phyloP scores from a whole-genome alignment of 192 early-diverging fungal species.

The Coemansia sp. region DNA sequence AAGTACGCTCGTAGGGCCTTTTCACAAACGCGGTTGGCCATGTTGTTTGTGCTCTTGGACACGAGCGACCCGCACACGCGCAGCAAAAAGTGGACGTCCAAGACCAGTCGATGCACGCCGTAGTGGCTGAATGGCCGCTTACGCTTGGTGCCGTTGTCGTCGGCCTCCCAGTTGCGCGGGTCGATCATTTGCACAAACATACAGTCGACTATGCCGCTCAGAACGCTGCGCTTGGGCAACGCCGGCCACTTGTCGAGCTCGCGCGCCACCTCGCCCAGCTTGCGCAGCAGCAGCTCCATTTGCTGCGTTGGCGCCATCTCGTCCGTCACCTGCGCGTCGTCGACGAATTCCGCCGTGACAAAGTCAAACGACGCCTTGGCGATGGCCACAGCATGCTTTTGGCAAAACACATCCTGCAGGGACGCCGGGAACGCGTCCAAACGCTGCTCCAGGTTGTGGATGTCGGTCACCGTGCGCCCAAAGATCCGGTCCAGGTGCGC shows the following conservation, averaged over 20 bases:
- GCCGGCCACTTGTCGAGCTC: constrained; percentile 45
- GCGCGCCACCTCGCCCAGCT: constrained; percentile 26
- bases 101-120: constrained; percentile 46
- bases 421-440: constrained; percentile 46
- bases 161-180: constrained; percentile 39
- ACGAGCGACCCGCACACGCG: constrained; percentile 49
- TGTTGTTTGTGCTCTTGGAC: constrained; percentile 45
- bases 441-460: constrained; percentile 49
- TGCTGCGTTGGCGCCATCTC: constrained; percentile 27
- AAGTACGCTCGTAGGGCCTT: constrained; percentile 48
- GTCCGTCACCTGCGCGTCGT: constrained; percentile 26
- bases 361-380: constrained; percentile 35
- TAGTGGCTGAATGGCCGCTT: constrained; percentile 39
- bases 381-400: constrained; percentile 34
- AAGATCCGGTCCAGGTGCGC: constrained; percentile 42
- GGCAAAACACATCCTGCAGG: constrained; percentile 51
- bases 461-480: constrained; percentile 45
- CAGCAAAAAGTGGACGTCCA: constrained; percentile 50
- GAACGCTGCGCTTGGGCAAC: constrained; percentile 36
- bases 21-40: constrained; percentile 52
- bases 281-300: constrained; percentile 32
- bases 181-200: constrained; percentile 48
- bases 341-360: constrained; percentile 22
- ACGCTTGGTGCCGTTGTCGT: constrained; percentile 9
- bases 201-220: constrained; percentile 44